Evolutionary conservation across 23 red algal genomes (phyloP).

Genomic region (Porphyridium purpureum): DNA sequence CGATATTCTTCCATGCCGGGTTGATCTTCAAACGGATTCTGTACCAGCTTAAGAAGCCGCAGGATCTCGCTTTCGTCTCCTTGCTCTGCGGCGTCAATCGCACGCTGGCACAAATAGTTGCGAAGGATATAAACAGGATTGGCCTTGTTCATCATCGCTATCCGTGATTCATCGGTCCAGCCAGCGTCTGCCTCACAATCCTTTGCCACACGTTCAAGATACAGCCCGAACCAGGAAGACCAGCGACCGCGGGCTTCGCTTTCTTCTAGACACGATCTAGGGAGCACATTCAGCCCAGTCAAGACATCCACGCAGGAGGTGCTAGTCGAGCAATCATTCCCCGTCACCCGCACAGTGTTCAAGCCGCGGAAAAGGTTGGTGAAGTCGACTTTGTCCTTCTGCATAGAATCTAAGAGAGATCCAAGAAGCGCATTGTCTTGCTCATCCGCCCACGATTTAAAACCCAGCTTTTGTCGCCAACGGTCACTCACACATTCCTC

Average conservation of each 20-base stretch:
- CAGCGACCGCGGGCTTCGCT: too few species aligned
- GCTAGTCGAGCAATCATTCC: too few species aligned
- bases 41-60: constrained; percentile 45
- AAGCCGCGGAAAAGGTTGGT: constrained; percentile 81
- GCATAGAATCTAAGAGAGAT: constrained; percentile 55
- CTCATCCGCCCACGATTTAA: constrained; percentile 14
- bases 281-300: too few species aligned
- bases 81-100: constrained; percentile 81
- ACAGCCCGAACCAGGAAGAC: constrained; percentile 44
- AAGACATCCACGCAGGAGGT: too few species aligned
- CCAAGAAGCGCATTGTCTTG: constrained; percentile 27
- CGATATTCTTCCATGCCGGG: constrained; percentile 33
- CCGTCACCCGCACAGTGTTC: constrained; percentile 8
- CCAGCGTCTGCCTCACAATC: constrained; percentile 21
- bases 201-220: constrained; percentile 29
- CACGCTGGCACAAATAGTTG: constrained; percentile 76
- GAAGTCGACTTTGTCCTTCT: constrained; percentile 56
- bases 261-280: too few species aligned
- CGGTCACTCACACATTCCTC: constrained; percentile 8
- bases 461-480: constrained; percentile 69
- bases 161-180: constrained; percentile 9
- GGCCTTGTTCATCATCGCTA: constrained; percentile 35
- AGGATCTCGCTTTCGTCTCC: constrained; percentile 56
- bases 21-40: constrained; percentile 51
- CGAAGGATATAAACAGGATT: constrained; percentile 88